Evolutionary conservation across 2,329 filamentous ascomycete species (phyloP).

Genomic region (Nakataea oryzae): DNA sequence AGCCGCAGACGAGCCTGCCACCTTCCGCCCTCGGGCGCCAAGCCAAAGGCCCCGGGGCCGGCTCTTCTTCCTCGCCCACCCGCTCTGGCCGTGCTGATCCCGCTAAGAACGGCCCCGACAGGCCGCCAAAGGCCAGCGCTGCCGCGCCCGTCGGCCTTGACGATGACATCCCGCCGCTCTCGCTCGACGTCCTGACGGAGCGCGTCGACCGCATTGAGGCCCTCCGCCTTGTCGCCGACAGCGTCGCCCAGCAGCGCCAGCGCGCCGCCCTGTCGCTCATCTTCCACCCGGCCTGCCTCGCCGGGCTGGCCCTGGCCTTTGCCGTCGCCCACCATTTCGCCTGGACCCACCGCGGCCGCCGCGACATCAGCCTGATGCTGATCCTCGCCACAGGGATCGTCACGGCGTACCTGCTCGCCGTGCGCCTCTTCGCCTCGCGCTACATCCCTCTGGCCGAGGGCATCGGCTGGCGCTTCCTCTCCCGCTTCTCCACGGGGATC

Average conservation of each 20-base stretch:
- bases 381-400: slow-evolving; percentile 47
- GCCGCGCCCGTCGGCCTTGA: slow-evolving; percentile 23
- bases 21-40: background rate
- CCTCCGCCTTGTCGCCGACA: slow-evolving; percentile 67
- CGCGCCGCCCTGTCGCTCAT: slow-evolving; percentile 52
- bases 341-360: slow-evolving; percentile 24
- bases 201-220: slow-evolving; percentile 55
- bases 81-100: background rate
- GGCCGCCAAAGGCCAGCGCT: slow-evolving; percentile 19
- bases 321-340: slow-evolving; percentile 34
- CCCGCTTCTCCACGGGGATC: slow-evolving; percentile 14
- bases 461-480: slow-evolving; percentile 32
- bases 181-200: slow-evolving; percentile 43
- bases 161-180: slow-evolving; percentile 48
- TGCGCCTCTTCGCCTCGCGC: slow-evolving; percentile 47
- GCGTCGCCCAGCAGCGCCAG: slow-evolving; percentile 72
- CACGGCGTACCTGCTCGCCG: slow-evolving; percentile 51
- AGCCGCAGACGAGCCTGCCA: slow-evolving; percentile 35
- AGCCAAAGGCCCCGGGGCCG: background rate
- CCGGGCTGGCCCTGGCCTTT: slow-evolving; percentile 32
- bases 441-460: slow-evolving; percentile 56
- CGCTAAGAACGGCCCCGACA: background rate
- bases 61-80: background rate
- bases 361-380: slow-evolving; percentile 43
- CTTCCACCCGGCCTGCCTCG: slow-evolving; percentile 47